Percentiles rank a stretch among this genome's conserved stretches.
Evolutionary conservation across 2,329 filamentous ascomycete genomes (phyloP).

Genomic region (Remersonia thermophila): DNA sequence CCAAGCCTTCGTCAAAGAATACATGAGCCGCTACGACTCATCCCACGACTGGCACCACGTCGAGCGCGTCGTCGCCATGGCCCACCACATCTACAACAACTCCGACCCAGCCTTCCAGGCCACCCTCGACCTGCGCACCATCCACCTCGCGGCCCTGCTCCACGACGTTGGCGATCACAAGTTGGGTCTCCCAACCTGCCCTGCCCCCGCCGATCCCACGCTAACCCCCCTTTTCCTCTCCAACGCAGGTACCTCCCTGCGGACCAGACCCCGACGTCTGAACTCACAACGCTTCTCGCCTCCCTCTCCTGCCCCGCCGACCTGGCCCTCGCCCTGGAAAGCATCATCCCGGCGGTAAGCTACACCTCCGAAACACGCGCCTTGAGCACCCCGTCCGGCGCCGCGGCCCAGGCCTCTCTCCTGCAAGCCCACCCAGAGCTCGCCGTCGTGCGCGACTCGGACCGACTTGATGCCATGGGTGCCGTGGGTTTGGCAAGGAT

Average conservation of each 20-base stretch:
- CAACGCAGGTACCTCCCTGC: background rate
- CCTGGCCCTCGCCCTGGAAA: constrained; percentile 56
- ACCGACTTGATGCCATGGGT: constrained; percentile 82
- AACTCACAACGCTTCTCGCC: constrained; percentile 42
- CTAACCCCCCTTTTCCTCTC: background rate
- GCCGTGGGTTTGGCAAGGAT: constrained; percentile 71
- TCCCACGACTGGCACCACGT: constrained; percentile 87
- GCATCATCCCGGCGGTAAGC: constrained; percentile 63
- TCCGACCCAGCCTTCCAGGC: constrained; percentile 25
- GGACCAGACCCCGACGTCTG: constrained; percentile 47
- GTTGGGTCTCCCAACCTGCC: constrained; percentile 11
- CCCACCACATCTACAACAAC: constrained; percentile 48
- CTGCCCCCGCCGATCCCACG: background rate
- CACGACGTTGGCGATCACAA: constrained; percentile 86
- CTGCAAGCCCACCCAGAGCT: constrained; percentile 62
- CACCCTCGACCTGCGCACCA: constrained; percentile 36
- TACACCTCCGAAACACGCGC: constrained; percentile 61
- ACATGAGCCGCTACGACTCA: constrained; percentile 68
- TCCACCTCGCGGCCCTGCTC: constrained; percentile 62
- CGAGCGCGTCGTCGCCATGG: constrained; percentile 62
- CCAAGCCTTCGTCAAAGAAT: constrained; percentile 51
- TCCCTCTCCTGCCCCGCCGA: constrained; percentile 41
- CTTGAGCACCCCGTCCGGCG: constrained; percentile 36
- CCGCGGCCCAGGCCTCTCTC: constrained; percentile 29
- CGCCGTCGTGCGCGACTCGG: constrained; percentile 82